Conservation (phyloP, 108 stramenopile genomes). For the Cyclotella baltica region DNA sequence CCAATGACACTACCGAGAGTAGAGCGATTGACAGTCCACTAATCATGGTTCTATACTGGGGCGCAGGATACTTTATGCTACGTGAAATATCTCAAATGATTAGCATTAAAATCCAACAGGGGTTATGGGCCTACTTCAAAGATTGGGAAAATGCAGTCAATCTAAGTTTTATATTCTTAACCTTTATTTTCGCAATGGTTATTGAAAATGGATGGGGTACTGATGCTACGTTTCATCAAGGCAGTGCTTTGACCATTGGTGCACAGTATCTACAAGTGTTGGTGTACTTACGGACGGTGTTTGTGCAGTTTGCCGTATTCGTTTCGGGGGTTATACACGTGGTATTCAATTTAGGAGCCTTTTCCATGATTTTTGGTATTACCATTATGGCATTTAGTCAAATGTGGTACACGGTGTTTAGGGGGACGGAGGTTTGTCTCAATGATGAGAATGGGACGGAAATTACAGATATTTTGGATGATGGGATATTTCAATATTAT, state of each 20-base stretch:
- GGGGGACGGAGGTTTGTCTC: constrained; percentile 51
- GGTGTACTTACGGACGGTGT: constrained; percentile 73
- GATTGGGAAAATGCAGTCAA: constrained; percentile 79
- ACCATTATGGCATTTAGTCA: constrained; percentile 84
- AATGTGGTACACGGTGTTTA: constrained; percentile 82
- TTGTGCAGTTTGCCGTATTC: constrained; percentile 86
- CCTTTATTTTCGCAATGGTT: constrained; percentile 61
- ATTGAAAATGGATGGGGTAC: constrained; percentile 52
- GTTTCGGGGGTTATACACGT: constrained; percentile 75
- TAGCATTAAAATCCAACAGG: constrained; percentile 58
- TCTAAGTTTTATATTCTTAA: constrained; percentile 67
- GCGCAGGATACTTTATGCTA: constrained; percentile 69
- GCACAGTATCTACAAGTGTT: constrained; percentile 73
- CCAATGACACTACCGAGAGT: not conserved
- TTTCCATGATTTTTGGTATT: constrained; percentile 69
- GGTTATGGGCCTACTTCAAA: constrained; percentile 56
- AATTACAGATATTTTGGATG: not conserved
- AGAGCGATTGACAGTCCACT: constrained; percentile 11
- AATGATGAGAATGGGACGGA: not conserved
- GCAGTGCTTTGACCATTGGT: constrained; percentile 72
- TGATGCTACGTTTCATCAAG: constrained; percentile 60
- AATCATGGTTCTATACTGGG: constrained; percentile 54
- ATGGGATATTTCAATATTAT: constrained; percentile 3
- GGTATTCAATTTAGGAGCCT: constrained; percentile 65
- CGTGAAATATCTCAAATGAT: constrained; percentile 72